A percentile compares a stretch with the other conserved stretches of the same genome.
phyloP scores from a whole-genome alignment of 176 grass and related monocot species.

The Metroxylon sagu region DNA sequence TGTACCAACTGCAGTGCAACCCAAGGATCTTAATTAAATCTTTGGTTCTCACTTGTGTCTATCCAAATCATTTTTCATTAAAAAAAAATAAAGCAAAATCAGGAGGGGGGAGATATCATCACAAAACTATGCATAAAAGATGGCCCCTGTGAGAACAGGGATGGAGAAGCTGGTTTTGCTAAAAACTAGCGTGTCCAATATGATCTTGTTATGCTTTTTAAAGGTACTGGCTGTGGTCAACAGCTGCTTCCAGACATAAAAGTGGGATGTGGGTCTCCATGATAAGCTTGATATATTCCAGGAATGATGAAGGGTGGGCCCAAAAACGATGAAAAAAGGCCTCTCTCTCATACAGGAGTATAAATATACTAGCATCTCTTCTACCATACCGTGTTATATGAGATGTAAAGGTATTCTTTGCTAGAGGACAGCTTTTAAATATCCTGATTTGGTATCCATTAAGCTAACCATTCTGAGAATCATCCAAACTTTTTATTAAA shows the following conservation, averaged over 20 bases:
- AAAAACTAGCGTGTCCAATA: conserved; percentile 16
- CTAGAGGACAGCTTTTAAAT: too few relatives aligned
- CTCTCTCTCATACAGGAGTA: too few relatives aligned
- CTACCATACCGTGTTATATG: too few relatives aligned
- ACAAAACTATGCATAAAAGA: background rate
- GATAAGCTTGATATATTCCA: conserved; percentile 33
- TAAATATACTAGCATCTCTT: too few relatives aligned
- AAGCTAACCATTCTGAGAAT: conserved; percentile 25
- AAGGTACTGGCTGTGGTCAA: background rate
- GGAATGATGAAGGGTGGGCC: conserved; percentile 37
- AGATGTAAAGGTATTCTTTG: too few relatives aligned
- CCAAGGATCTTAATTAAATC: conserved; percentile 10
- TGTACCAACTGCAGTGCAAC: conserved; percentile 31
- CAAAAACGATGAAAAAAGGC: conserved; percentile 3
- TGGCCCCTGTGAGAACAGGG: background rate
- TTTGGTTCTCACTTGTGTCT: background rate
- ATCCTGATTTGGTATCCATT: conserved; percentile 1
- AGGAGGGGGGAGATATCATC: conserved; percentile 1
- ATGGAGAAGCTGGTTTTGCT: conserved; percentile 8
- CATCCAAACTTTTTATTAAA: too few relatives aligned
- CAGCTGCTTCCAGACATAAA: conserved; percentile 27
- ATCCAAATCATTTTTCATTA: background rate
- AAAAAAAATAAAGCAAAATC: background rate
- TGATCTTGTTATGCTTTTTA: conserved; percentile 4
- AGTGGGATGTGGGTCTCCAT: conserved; percentile 24